Evolutionary conservation across 1,284 basidiomycete genomes (phyloP).

Genomic region (Microbotryum silenes-acaulis): DNA sequence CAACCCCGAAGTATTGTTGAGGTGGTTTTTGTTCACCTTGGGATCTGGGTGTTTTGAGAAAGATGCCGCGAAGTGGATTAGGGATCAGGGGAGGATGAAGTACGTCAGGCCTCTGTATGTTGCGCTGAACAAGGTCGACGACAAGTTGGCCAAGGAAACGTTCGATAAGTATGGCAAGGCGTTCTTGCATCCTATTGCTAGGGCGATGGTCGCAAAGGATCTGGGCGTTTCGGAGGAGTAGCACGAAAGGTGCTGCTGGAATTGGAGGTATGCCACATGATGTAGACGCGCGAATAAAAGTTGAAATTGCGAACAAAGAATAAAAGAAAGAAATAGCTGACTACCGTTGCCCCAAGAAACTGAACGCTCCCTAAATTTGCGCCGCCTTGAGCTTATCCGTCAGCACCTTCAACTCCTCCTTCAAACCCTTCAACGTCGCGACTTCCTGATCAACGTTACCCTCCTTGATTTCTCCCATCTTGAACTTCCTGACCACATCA

Average conservation of each 20-base stretch:
- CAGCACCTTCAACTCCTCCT: slow-evolving; percentile 56
- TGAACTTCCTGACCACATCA: slow-evolving; percentile 58
- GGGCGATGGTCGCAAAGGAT: slow-evolving; percentile 62
- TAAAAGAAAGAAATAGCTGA: background rate
- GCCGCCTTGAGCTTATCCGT: slow-evolving; percentile 21
- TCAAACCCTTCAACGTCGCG: slow-evolving; percentile 50
- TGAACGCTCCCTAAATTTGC: background rate
- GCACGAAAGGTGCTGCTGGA: background rate
- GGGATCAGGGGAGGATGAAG: slow-evolving; percentile 51
- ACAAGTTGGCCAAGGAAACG: slow-evolving; percentile 52
- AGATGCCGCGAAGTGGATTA: slow-evolving; percentile 30
- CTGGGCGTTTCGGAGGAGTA: too few relatives aligned
- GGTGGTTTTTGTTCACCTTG: slow-evolving; percentile 40
- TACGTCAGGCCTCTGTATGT: slow-evolving; percentile 58
- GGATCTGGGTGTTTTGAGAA: slow-evolving; percentile 45
- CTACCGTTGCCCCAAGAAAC: background rate
- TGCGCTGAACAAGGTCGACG: slow-evolving; percentile 49
- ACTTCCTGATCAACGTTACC: slow-evolving; percentile 46
- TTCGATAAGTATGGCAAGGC: slow-evolving; percentile 38
- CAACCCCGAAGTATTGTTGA: slow-evolving; percentile 52
- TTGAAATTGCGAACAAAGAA: too few relatives aligned
- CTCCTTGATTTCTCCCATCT: slow-evolving; percentile 51
- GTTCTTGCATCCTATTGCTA: slow-evolving; percentile 67
- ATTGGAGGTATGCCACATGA: background rate
- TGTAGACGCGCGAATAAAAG: too few relatives aligned